Conservation (phyloP, 1,284 basidiomycete genomes). For the Irpex rosettiformis region DNA sequence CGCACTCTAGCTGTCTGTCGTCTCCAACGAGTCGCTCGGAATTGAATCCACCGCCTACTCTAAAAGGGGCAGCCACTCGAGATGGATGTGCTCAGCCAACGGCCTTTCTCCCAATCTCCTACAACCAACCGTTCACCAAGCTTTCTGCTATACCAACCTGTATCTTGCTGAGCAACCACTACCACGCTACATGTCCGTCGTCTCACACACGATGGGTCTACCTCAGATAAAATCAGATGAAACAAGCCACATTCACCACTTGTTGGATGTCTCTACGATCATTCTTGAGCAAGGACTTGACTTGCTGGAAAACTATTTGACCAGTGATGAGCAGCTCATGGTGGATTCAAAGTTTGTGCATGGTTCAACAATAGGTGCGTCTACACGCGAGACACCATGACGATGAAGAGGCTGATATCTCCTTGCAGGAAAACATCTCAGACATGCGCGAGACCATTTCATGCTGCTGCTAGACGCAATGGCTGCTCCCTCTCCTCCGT, state of each 20-base stretch:
- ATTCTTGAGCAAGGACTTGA: conserved; percentile 70
- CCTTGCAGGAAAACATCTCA: conserved; percentile 69
- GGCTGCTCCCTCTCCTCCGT: conserved; percentile 41
- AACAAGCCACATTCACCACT: conserved; percentile 35
- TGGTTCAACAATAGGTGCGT: conserved; percentile 76
- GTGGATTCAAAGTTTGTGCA: conserved; percentile 65
- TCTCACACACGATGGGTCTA: not conserved
- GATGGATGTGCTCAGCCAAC: no score
- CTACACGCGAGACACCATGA: not conserved
- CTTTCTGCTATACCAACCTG: not conserved
- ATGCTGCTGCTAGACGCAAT: conserved; percentile 58
- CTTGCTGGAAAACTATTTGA: conserved; percentile 60
- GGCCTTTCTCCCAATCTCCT: not conserved
- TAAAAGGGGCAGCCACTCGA: not conserved
- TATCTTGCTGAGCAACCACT: not conserved
- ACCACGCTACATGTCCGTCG: not conserved
- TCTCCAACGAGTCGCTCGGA: not conserved
- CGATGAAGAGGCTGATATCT: no score
- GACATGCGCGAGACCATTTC: conserved; percentile 81
- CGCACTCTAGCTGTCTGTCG: not conserved
- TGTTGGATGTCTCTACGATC: conserved; percentile 61
- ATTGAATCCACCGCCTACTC: not conserved
- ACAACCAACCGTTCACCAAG: not conserved
- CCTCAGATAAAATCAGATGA: not conserved
- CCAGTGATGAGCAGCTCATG: conserved; percentile 65